phyloP scores from a whole-genome alignment of 129 eudicot species.

The Tagetes erecta region DNA sequence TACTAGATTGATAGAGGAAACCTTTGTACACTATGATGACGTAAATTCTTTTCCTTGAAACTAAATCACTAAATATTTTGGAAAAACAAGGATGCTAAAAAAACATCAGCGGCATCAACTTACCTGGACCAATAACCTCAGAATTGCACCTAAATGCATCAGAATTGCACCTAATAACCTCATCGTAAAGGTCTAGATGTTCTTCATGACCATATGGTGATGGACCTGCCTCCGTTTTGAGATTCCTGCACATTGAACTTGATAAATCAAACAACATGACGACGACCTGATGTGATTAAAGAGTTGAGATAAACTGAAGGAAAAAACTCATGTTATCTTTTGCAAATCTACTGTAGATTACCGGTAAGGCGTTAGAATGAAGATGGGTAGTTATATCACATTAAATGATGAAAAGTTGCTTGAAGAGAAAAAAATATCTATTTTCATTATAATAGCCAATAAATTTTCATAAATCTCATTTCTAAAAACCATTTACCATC shows the following conservation, averaged over 20 bases:
- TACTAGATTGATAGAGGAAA: neutral
- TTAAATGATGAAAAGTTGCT: conserved; percentile 19
- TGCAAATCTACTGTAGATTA: conserved; percentile 18
- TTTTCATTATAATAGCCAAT: conserved; percentile 13
- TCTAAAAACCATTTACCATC: conserved; percentile 9
- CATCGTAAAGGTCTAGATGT: conserved; percentile 61
- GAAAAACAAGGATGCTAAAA: conserved; percentile 14
- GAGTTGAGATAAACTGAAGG: neutral
- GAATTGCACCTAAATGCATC: conserved; percentile 45
- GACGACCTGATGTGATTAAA: neutral
- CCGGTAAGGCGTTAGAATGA: conserved; percentile 1
- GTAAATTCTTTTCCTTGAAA: conserved; percentile 17
- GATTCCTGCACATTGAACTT: conserved; percentile 53
- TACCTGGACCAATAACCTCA: conserved; percentile 68
- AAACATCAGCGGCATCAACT: conserved; percentile 23
- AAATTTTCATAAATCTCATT: conserved; percentile 12
- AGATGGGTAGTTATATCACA: conserved; percentile 18
- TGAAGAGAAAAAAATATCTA: neutral
- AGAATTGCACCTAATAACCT: conserved; percentile 66
- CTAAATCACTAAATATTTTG: conserved; percentile 14
- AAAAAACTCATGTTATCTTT: conserved; percentile 15
- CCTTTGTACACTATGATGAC: neutral
- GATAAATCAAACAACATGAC: conserved; percentile 13
- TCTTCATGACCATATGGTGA: conserved; percentile 44
- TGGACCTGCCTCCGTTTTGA: conserved; percentile 46